Evolutionary conservation across 345 rosid species (phyloP).

Genomic region (Populus simonii): DNA sequence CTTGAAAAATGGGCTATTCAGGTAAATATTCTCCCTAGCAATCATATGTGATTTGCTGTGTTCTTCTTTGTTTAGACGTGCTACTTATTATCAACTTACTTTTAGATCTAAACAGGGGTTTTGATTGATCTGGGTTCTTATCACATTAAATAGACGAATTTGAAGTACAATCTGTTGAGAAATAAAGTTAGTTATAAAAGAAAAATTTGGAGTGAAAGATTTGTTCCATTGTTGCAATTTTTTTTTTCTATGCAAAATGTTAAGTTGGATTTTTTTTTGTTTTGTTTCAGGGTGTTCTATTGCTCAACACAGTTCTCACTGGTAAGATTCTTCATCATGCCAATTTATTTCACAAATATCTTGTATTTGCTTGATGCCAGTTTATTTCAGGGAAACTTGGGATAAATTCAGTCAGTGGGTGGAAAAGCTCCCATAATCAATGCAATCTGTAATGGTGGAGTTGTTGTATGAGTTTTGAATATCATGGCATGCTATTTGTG

Average conservation of each 20-base stretch:
- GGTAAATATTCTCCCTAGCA: constrained; percentile 29
- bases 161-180: not conserved
- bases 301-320: constrained; percentile 89
- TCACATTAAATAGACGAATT: not conserved
- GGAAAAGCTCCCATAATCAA: not conserved
- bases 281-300: constrained; percentile 64
- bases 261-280: not conserved
- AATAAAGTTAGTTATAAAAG: not conserved
- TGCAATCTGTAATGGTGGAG: not conserved
- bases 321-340: constrained; percentile 41
- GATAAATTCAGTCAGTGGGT: not conserved
- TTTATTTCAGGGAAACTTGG: not conserved
- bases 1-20: constrained; percentile 83
- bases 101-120: not conserved
- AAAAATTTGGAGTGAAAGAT: not conserved
- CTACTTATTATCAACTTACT: not conserved
- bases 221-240: not conserved
- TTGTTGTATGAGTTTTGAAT: no score
- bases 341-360: not conserved
- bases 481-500: no score
- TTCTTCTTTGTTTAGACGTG: not conserved
- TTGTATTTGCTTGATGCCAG: not conserved
- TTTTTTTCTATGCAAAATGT: not conserved
- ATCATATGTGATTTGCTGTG: not conserved
- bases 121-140: not conserved